phyloP scores from a whole-genome alignment of 345 rosid genomes.

The Corymbia maculata region DNA sequence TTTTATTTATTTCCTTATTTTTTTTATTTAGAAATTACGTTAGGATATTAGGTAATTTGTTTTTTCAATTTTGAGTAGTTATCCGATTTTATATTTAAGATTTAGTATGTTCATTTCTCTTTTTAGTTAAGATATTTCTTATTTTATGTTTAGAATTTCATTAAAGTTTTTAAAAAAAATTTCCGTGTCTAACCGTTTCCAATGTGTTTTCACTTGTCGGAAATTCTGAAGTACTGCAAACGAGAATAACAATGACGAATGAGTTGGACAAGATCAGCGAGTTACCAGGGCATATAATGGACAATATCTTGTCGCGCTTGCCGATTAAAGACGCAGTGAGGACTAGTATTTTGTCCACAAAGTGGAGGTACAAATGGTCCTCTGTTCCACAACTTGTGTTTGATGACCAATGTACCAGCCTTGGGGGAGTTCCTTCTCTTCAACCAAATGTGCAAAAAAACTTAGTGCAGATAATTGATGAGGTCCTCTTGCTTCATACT shows the following conservation, averaged over 20 bases:
- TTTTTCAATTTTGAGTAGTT: not conserved
- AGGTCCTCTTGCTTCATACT: not conserved
- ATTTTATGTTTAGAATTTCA: not conserved
- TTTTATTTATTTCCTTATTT: not conserved
- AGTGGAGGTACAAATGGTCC: not conserved
- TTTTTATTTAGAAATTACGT: not conserved
- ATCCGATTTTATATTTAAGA: not conserved
- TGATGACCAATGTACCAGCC: not conserved
- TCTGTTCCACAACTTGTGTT: not conserved
- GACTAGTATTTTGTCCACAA: not conserved
- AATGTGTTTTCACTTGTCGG: not conserved
- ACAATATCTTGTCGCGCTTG: not conserved
- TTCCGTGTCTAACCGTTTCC: not conserved
- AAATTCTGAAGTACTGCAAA: not conserved
- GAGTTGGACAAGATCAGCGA: not conserved
- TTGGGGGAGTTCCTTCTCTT: not conserved
- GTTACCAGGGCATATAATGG: not conserved
- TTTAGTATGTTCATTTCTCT: not conserved
- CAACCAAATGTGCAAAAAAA: not conserved
- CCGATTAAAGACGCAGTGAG: not conserved
- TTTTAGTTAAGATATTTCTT: not conserved
- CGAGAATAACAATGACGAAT: not conserved
- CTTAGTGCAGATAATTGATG: not conserved
- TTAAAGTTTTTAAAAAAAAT: accelerated
- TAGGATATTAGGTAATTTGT: not conserved